Evolutionary conservation across 805 yeast species (phyloP), one percentile per base, ranked within the genome.

Genomic region (Brettanomyces naardenensis): DNA sequence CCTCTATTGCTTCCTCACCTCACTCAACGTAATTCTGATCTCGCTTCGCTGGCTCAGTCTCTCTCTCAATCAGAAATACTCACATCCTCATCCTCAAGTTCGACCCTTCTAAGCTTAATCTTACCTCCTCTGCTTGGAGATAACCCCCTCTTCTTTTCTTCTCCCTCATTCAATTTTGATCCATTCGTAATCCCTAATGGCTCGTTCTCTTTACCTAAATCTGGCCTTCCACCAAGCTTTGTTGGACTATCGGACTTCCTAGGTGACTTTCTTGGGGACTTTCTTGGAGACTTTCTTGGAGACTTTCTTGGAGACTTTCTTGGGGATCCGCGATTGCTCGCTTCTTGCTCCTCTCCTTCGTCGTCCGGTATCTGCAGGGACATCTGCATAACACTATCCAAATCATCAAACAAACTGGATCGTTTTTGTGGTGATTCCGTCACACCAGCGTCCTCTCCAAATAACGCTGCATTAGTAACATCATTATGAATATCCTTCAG

Each of bases 91-190:
- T 34, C 38, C 9, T 29, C 42, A 11, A 32, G 36, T 4, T 40
- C 29, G 18, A 43, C 35, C 19, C 31, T 42, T 21, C 48, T 42
- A 6, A 46, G 19, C 19, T 40, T 46, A 27, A 36, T 39, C n/a
- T 42, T 46, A 15, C 29, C 18, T 6, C 36, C 35, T 31, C 36
- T 43, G 3, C 38, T n/a, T 2, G 51, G 51, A 6, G 50, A 46
- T 7, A 28, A 19, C 2, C 48, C 22, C 23, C 36, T 41, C 23
- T 41, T 44, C 31, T 44, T 47, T 23, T 38, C 41, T 2, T 27
- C 26, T 10, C n/a, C 19, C n/a, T 35, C 22, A n/a, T 47, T 46
- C 32, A 46, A 15, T 2, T 36, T 42, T 3, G 47, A 41, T 7
- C 15, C 19, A 18, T 39, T 38, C 3, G 40, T 19, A 9, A 35